Conservation (phyloP, 2,329 filamentous ascomycete genomes). For the Xylariaceae sp. region DNA sequence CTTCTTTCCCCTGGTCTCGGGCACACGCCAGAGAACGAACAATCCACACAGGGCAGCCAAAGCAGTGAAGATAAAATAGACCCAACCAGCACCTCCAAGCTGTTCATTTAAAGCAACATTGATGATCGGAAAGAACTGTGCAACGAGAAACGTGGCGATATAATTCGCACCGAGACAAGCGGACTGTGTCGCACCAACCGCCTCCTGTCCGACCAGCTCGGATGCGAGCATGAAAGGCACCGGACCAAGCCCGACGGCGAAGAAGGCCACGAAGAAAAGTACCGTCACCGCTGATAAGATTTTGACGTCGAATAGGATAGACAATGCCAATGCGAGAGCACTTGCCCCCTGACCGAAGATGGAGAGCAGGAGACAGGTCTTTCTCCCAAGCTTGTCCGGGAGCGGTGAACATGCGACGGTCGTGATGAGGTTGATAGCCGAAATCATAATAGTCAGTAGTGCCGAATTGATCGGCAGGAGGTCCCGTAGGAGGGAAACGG, state of each 20-base stretch:
- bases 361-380: slow-evolving; percentile 79
- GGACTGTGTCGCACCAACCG: slow-evolving; percentile 87
- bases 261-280: slow-evolving; percentile 83
- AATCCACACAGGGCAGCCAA: slow-evolving; percentile 69
- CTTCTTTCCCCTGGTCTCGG: slow-evolving; percentile 85
- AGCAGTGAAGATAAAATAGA: slow-evolving; percentile 88
- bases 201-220: slow-evolving; percentile 87
- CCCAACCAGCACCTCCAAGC: slow-evolving; percentile 73
- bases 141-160: slow-evolving; percentile 86
- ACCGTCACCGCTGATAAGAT: slow-evolving; percentile 80
- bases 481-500: slow-evolving; percentile 81
- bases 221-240: slow-evolving; percentile 94
- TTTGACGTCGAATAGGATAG: slow-evolving; percentile 74
- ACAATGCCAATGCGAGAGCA: slow-evolving; percentile 76
- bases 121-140: slow-evolving; percentile 90
- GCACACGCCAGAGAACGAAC: slow-evolving; percentile 76
- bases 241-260: slow-evolving; percentile 87
- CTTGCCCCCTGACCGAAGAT: slow-evolving; percentile 83
- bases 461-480: slow-evolving; percentile 82
- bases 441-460: slow-evolving; percentile 84
- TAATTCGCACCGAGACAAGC: slow-evolving; percentile 89
- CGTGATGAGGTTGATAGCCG: slow-evolving; percentile 80
- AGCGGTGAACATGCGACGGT: slow-evolving; percentile 82
- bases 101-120: slow-evolving; percentile 70
- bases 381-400: slow-evolving; percentile 85